Evolutionary conservation across 352 stramenopile genomes (phyloP).

Genomic region (Globisporangium viniferum): DNA sequence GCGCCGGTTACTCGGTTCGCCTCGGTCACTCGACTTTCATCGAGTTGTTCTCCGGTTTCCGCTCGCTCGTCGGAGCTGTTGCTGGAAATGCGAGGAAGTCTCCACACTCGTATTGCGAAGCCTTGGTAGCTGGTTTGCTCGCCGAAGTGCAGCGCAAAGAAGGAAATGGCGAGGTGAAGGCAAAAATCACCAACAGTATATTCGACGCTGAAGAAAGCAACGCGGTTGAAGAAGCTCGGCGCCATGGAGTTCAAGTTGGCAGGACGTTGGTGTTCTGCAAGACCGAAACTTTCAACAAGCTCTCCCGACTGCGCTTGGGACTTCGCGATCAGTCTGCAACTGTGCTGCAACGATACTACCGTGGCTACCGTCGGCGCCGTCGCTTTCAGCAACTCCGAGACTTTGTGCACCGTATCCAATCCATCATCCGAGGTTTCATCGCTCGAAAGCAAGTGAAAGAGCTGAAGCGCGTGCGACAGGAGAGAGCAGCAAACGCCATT

Average conservation of each 20-base stretch:
- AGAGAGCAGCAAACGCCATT: slow-evolving; percentile 31
- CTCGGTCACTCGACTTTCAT: slow-evolving; percentile 92
- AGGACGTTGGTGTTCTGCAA: slow-evolving; percentile 68
- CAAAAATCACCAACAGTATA: neutral
- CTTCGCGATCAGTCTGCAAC: slow-evolving; percentile 32
- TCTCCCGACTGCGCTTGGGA: slow-evolving; percentile 46
- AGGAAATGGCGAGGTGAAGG: neutral
- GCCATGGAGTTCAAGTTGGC: slow-evolving; percentile 52
- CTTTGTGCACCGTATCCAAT: slow-evolving; percentile 35
- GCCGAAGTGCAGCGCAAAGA: slow-evolving; percentile 10
- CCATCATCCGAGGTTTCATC: slow-evolving; percentile 46
- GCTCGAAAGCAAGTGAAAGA: slow-evolving; percentile 29
- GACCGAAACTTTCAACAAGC: slow-evolving; percentile 49
- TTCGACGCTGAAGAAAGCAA: slow-evolving; percentile 7
- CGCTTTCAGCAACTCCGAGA: slow-evolving; percentile 33
- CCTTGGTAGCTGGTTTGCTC: slow-evolving; percentile 8
- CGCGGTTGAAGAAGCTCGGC: slow-evolving; percentile 8
- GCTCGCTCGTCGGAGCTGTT: slow-evolving; percentile 26
- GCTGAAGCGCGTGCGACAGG: slow-evolving; percentile 27
- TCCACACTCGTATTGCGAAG: slow-evolving; percentile 21
- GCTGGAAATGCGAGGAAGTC: slow-evolving; percentile 24
- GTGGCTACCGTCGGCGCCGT: slow-evolving; percentile 37
- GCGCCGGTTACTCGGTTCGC: slow-evolving; percentile 94
- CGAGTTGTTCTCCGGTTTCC: slow-evolving; percentile 67
- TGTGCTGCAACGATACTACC: slow-evolving; percentile 42